Evolutionary conservation across 306 rosid species (phyloP), one percentile per base, ranked within the genome.

Genomic region (Canavalia gladiata): DNA sequence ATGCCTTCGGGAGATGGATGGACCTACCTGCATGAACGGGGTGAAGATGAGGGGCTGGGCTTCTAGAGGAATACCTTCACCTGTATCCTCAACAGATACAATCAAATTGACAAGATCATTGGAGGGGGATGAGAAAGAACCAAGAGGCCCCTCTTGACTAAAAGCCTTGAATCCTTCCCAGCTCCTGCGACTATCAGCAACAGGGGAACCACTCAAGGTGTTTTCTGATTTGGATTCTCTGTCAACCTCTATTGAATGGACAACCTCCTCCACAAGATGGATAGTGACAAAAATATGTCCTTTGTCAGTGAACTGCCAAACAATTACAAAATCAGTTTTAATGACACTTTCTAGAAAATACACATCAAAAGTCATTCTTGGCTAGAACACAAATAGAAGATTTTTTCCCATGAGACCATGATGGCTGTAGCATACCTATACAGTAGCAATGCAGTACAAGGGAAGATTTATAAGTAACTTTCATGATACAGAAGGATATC

Each of bases 61-160:
- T 56, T 93, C 98, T 13, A 49, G 10, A 60, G 99, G 99, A 79
- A 95, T 95, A 54, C 99, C 99, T 28, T 83, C 94, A n/a, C 99
- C 99, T 0, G 99, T 95, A 86, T 95, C 99, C 85, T 95, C 99
- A 45, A 95, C 99, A 6, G 98, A 95, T 67, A 95, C 94, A 78
- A 95, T 90, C 67, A 95, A 82, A 69, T 87, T 90, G 79, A 93
- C 79, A 65, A 73, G 90, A 72, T 92, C 90, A 39, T 86, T 79
- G 57, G 92, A 82, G 45, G 90, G 80, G 30, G 92, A 82, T 28
- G 90, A 75, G 86, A 89, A 86, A 59, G 81, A 86, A 70, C 83
- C 86, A 43, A 85, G 69, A n/a, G 87, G 82, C 49, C 88, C 93
- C 51, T 95, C 97, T 78, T 84, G 91, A 76, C 81, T 80, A 67